Percentiles rank a stretch among this genome's conserved stretches.
phyloP scores from a whole-genome alignment of 1,284 basidiomycete species.

The Pascua sp. region DNA sequence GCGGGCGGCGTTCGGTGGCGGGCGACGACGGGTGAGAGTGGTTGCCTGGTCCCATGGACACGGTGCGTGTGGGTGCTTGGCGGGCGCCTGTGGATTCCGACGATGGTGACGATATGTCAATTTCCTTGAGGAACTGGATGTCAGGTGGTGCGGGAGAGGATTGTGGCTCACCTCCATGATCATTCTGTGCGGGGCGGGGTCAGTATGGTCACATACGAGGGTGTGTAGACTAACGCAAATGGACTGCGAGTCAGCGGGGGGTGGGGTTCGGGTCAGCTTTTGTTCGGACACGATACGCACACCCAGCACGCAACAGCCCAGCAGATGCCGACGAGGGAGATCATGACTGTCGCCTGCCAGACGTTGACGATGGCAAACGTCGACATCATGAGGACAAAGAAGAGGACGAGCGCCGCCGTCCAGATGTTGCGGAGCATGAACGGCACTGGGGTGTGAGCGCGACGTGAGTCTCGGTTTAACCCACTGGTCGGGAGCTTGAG shows the following conservation, averaged over 20 bases:
- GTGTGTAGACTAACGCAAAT: constrained; percentile 31
- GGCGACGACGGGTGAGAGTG: constrained; percentile 1
- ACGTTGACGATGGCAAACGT: constrained; percentile 81
- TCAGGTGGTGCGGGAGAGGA: no score
- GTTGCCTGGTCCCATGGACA: background rate
- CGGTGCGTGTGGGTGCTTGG: background rate
- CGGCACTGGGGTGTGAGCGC: constrained; percentile 55
- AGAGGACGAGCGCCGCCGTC: constrained; percentile 77
- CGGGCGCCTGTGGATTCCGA: background rate
- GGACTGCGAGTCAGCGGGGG: constrained; percentile 24
- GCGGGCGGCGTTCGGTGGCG: background rate
- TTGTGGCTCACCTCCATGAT: constrained; percentile 65
- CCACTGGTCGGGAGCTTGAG: constrained; percentile 66
- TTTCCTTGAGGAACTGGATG: constrained; percentile 68
- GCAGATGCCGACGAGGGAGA: constrained; percentile 80
- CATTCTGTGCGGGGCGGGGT: constrained; percentile 65
- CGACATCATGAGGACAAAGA: constrained; percentile 69
- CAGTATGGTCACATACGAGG: background rate
- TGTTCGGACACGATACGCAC: constrained; percentile 4
- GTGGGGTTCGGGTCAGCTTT: no score
- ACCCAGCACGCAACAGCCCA: constrained; percentile 97
- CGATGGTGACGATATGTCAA: constrained; percentile 45
- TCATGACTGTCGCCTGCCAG: constrained; percentile 71
- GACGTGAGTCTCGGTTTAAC: background rate
- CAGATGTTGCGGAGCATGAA: constrained; percentile 87